Conservation (phyloP, 2,329 filamentous ascomycete genomes). For the Ophiocordyceps camponoti-leonardi region DNA sequence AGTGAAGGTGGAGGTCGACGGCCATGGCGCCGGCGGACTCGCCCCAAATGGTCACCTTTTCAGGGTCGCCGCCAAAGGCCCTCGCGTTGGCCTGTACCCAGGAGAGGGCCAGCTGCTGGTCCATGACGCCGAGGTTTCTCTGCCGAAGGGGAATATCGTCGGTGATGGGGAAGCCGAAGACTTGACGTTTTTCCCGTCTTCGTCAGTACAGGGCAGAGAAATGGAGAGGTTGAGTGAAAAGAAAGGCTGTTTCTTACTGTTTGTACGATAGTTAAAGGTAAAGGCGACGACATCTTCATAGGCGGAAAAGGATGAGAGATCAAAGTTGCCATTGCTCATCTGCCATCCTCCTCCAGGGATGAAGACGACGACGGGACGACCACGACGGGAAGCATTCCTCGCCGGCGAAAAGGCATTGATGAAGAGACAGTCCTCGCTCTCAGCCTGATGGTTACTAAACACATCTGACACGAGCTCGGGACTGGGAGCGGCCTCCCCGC, state of each 20-base stretch:
- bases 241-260: conserved; percentile 3
- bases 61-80: conserved; percentile 10
- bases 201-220: background rate
- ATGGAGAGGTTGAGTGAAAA: background rate
- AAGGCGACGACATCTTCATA: conserved; percentile 12
- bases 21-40: conserved; percentile 15
- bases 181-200: conserved; percentile 2
- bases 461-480: conserved; percentile 6
- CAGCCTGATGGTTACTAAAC: conserved; percentile 5
- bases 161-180: conserved; percentile 26
- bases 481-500: conserved; percentile 6
- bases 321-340: conserved; percentile 7
- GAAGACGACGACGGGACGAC: conserved; percentile 9
- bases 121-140: conserved; percentile 12
- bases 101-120: conserved; percentile 10
- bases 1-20: conserved; percentile 10
- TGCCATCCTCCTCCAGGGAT: conserved; percentile 10
- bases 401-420: conserved; percentile 11
- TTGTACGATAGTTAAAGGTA: conserved; percentile 10
- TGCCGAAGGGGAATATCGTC: conserved; percentile 18
- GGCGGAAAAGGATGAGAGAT: conserved; percentile 9
- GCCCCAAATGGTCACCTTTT: conserved; percentile 11
- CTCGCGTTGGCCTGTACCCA: conserved; percentile 10
- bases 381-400: background rate
- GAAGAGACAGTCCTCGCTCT: conserved; percentile 13